phyloP scores from a whole-genome alignment of 306 rosid genomes.

The apple (Malus domestica) region ASM211411v1 NC_041804.1:19837501-19838000 shows the following conservation, averaged over 20 bases:
- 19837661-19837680: conserved; percentile 35
- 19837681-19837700: conserved; percentile 37
- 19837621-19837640: conserved; percentile 49
- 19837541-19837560: conserved; percentile 25
- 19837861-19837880: conserved; percentile 9
- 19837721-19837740: conserved; percentile 33
- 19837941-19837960: conserved; percentile 20
- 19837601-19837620: conserved; percentile 45
- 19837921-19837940: conserved; percentile 23
- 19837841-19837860: conserved; percentile 31
- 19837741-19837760: conserved; percentile 36
- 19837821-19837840: conserved; percentile 21
- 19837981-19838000: conserved; percentile 10
- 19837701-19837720: conserved; percentile 13
- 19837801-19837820: conserved; percentile 24
- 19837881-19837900: conserved; percentile 16
- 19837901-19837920: conserved; percentile 12
- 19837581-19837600: conserved; percentile 45
- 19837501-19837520: conserved; percentile 24
- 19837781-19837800: conserved; percentile 26
- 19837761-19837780: conserved; percentile 11
- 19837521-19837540: conserved; percentile 22
- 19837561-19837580: conserved; percentile 37
- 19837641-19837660: conserved; percentile 61
- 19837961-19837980: conserved; percentile 11